These are phyloP conservation scores for Aspergillus eucalypticola DNA, from an alignment of 2,329 filamentous ascomycete species.

Conservation along the genomic window DNA sequence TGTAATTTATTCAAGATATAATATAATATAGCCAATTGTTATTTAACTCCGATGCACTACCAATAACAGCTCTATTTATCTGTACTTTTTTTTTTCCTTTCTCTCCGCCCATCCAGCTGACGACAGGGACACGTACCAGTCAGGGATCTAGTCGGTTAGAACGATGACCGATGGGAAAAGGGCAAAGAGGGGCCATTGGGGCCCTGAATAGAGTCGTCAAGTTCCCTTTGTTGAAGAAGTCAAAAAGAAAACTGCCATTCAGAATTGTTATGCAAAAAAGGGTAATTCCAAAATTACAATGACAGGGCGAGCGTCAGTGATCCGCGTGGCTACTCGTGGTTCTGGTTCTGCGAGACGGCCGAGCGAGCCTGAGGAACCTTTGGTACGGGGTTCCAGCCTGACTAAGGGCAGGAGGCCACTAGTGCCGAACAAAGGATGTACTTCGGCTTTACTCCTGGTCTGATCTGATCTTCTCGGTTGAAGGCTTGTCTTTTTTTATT, in stretches of 20 bases:
- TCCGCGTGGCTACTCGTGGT: constrained; percentile 9
- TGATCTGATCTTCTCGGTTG: background rate
- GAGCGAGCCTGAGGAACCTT: constrained; percentile 5
- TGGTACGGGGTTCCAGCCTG: constrained; percentile 9
- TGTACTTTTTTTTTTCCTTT: background rate
- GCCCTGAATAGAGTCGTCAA: constrained; percentile 18
- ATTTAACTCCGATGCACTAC: background rate
- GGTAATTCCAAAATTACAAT: background rate
- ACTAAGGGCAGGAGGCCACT: constrained; percentile 10
- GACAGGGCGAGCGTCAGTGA: constrained; percentile 8
- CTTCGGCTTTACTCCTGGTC: constrained; percentile 12
- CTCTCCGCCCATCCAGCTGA: constrained; percentile 17
- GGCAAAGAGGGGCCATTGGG: constrained; percentile 9
- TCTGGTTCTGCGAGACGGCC: background rate
- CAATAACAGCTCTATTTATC: background rate
- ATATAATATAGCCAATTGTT: background rate
- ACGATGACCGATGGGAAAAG: constrained; percentile 7
- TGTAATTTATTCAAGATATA: background rate
- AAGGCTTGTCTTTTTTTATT: background rate
- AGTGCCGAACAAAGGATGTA: constrained; percentile 7
- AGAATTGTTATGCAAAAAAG: background rate
- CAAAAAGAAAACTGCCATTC: background rate
- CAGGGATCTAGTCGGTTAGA: constrained; percentile 21
- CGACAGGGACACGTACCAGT: constrained; percentile 24
- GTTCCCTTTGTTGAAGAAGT: constrained; percentile 1